Conservation (phyloP, 208 protist species). For the Crithidia bombi region DNA sequence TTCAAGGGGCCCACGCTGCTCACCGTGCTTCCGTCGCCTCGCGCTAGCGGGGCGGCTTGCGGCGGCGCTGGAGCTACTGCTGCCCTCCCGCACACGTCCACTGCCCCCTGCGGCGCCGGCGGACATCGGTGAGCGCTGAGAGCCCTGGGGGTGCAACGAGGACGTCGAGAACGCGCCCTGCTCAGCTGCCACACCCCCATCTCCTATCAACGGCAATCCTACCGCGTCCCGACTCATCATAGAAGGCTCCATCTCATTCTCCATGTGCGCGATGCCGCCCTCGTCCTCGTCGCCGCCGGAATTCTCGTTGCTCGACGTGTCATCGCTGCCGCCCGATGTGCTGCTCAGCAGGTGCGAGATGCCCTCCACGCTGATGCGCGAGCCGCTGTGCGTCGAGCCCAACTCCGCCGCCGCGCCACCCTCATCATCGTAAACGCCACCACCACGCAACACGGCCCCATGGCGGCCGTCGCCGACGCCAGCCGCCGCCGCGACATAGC, state of each 20-base stretch:
- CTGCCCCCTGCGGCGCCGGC: not conserved
- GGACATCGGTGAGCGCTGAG: conserved; percentile 1
- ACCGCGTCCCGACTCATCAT: not conserved
- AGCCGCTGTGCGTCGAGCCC: conserved; percentile 41
- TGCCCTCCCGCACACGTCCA: not conserved
- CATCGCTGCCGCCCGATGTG: conserved; percentile 25
- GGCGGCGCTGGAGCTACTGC: not conserved
- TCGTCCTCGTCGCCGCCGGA: conserved; percentile 10
- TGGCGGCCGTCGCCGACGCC: not conserved
- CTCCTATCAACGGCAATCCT: not conserved
- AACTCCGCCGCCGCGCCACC: conserved; percentile 4
- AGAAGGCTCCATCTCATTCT: not conserved
- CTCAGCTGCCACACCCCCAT: not conserved
- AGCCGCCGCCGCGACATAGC: not conserved
- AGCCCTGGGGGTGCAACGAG: conserved; percentile 1
- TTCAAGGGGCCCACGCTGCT: not conserved
- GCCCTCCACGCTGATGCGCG: conserved; percentile 58
- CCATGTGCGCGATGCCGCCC: not conserved
- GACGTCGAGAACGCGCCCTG: not conserved
- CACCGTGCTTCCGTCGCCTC: conserved; percentile 6
- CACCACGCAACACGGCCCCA: not conserved
- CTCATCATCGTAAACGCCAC: not conserved
- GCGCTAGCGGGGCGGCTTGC: conserved; percentile 5
- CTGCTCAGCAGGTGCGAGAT: conserved; percentile 48
- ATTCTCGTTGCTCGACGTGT: conserved; percentile 14